Base-by-base conservation (phyloP, 352 stramenopile genomes). In the Phytophthora podocarpi region DNA sequence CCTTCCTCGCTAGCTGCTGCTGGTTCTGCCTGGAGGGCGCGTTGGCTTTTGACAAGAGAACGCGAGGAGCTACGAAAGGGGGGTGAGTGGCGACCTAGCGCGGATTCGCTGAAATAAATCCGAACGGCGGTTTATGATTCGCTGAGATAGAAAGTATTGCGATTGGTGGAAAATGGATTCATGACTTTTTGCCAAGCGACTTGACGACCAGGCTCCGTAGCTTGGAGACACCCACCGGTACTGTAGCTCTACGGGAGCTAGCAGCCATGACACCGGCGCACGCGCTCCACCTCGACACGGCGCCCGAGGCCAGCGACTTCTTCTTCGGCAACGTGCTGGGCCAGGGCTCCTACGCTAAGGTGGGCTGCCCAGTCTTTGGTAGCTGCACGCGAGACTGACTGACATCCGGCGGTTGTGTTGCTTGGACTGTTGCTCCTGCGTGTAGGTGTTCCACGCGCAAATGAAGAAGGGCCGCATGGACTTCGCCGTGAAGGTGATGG, bases 401-500 rank as follows among this genome's bases (percentile, higher is more conserved):
- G n/a, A n/a, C n/a, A n/a, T n/a, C n/a, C n/a, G n/a, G n/a, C n/a
- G n/a, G n/a, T n/a, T n/a, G 42, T 42, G 37, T 40, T 39, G 24
- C 10, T 48, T n/a, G n/a, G n/a, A n/a, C 32, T 51, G 18, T 40
- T 48, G 16, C 27, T 45, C n/a, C n/a, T n/a, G n/a, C n/a, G 20
- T 28, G 28, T 49, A 96, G 87, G 87, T 95, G 9, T 94, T 95
- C 45, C 87, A 96, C 76, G 87, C 87, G 42, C 82, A 87, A 31
- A 70, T 90, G 50, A 97, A 97, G 70, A 84, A 83, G 39, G 90
- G 71, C 49, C 72, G 67, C 42, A 64, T 83, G 61, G 85, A 97
- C 56, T 90, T 96, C 31, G 90, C 90, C 2, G 76, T 97, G 42
- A 97, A 97, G 59, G 89, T 97, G 46, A 97, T 97, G 89, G 89